A percentile compares a stretch with the other conserved stretches of the same genome.
Conservation (phyloP, 1,284 basidiomycete species). For the Melampsora larici-populina region DNA sequence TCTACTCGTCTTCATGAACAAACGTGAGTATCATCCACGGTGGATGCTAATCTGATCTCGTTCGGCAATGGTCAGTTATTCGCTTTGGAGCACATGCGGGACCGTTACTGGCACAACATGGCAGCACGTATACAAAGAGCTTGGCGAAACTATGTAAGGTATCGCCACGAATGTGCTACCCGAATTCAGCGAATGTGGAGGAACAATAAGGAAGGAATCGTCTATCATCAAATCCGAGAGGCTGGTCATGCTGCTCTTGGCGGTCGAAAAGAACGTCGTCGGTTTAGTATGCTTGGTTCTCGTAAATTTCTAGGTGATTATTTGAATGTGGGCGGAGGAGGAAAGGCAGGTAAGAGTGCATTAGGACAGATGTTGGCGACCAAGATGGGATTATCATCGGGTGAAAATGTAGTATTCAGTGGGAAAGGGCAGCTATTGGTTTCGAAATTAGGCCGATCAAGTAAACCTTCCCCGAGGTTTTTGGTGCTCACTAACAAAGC, state of each 20-base stretch:
- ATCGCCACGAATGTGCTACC: conserved; percentile 89
- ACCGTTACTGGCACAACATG: conserved; percentile 99
- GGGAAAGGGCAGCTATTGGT: conserved; percentile 79
- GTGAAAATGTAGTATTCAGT: conserved; percentile 80
- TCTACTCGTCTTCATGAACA: not conserved
- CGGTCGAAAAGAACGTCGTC: conserved; percentile 84
- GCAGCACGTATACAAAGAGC: conserved; percentile 92
- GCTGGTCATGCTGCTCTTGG: conserved; percentile 90
- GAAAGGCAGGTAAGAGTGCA: conserved; percentile 62
- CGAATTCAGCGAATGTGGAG: conserved; percentile 98
- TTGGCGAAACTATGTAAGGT: conserved; percentile 90
- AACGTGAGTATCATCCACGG: not conserved
- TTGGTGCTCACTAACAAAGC: conserved; percentile 85
- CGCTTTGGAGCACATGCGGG: conserved; percentile 96
- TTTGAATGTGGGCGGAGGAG: conserved; percentile 70
- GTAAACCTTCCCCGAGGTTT: conserved; percentile 87
- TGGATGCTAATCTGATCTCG: not conserved
- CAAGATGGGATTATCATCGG: conserved; percentile 71
- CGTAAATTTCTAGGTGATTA: conserved; percentile 97
- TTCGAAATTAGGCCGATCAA: conserved; percentile 80
- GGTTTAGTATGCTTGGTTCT: conserved; percentile 90
- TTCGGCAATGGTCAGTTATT: conserved; percentile 66
- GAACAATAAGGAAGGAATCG: conserved; percentile 90
- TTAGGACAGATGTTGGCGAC: conserved; percentile 74
- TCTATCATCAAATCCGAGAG: conserved; percentile 82